Conservation (phyloP, 345 rosid species). For the Brassica cretica region DNA sequence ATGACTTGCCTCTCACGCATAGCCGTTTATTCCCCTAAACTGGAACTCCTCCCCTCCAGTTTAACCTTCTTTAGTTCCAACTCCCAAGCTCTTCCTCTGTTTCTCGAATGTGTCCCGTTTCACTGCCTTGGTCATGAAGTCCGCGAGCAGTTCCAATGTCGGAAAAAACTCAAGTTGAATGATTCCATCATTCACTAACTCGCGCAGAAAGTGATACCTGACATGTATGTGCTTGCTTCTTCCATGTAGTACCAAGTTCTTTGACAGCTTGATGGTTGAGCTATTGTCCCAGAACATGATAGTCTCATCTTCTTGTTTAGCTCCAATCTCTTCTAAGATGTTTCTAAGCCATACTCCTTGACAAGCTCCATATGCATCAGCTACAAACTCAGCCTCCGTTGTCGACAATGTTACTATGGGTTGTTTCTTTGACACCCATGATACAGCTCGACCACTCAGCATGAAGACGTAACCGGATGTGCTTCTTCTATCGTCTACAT, state of each 20-base stretch:
- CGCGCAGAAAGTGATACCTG: background rate
- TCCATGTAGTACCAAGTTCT: background rate
- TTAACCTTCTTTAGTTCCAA: no score
- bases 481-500: background rate
- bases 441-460: background rate
- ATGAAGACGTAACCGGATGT: background rate
- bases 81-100: no score
- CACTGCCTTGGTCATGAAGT: no score
- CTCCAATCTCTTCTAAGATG: background rate
- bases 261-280: background rate
- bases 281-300: background rate
- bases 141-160: background rate
- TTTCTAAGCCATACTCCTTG: background rate
- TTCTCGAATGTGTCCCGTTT: no score
- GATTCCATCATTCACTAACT: background rate
- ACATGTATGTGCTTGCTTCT: background rate
- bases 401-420: no score
- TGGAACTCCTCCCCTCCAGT: no score
- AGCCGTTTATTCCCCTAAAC: no score
- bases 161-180: background rate
- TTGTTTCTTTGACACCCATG: background rate
- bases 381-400: background rate
- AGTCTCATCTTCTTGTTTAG: background rate
- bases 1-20: no score
- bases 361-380: background rate